These are phyloP conservation scores for Bodo saltans DNA, from an alignment of 78 protist genomes.

Conservation along the genomic window DNA sequence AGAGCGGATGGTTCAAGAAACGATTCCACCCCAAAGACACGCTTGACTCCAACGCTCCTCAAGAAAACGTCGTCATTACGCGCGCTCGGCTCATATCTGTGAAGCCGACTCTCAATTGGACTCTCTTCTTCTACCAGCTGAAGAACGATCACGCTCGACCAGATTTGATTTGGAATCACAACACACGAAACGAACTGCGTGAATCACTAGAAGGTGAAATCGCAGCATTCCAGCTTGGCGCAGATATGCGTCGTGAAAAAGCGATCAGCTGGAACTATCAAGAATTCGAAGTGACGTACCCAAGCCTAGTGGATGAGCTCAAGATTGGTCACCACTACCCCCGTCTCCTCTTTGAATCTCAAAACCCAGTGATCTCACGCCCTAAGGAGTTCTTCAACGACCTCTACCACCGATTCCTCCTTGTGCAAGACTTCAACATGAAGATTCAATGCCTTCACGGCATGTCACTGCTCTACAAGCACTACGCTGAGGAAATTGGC, in stretches of 20 bases:
- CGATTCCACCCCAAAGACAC: not conserved
- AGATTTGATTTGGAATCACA: conserved; percentile 78
- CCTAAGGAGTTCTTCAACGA: conserved; percentile 64
- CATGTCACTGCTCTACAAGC: conserved; percentile 62
- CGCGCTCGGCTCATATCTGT: conserved; percentile 36
- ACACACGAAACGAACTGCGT: conserved; percentile 78
- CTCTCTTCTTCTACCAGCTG: conserved; percentile 45
- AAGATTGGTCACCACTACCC: conserved; percentile 67
- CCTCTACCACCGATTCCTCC: conserved; percentile 76
- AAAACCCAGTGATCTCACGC: conserved; percentile 26
- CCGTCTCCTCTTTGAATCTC: conserved; percentile 60
- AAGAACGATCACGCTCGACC: conserved; percentile 64
- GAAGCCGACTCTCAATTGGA: conserved; percentile 53
- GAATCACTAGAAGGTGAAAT: conserved; percentile 65
- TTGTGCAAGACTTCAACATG: conserved; percentile 34
- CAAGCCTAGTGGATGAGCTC: conserved; percentile 52
- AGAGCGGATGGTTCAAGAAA: not conserved
- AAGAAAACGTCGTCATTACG: not conserved
- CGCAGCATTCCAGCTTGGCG: conserved; percentile 43
- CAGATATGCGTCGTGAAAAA: conserved; percentile 17
- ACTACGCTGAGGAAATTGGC: conserved; percentile 46
- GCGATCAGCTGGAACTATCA: conserved; percentile 67
- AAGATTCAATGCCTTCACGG: conserved; percentile 61
- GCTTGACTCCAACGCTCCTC: not conserved
- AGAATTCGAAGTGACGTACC: conserved; percentile 73